phyloP scores from a whole-genome alignment of 148 eudicot genomes.

The Vaccinium darrowii region DNA sequence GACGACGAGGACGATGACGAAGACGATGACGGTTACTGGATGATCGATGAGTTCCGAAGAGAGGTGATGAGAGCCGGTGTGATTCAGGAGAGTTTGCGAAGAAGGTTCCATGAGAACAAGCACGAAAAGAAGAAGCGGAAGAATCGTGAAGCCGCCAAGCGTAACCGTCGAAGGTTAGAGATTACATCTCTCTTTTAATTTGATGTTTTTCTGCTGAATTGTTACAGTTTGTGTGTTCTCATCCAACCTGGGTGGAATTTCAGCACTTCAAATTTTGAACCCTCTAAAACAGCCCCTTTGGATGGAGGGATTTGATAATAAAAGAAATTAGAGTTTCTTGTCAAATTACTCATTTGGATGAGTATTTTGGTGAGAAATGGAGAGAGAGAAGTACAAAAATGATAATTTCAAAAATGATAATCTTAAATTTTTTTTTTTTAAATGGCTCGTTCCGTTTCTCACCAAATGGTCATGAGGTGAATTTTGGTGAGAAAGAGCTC shows the following conservation, averaged over 20 bases:
- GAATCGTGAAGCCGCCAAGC: slow-evolving; percentile 89
- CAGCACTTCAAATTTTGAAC: no score
- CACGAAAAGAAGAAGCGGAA: slow-evolving; percentile 85
- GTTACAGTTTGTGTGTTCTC: not conserved
- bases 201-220: not conserved
- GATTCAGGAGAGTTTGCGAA: slow-evolving; percentile 70
- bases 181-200: not conserved
- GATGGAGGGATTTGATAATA: no score
- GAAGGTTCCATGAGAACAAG: slow-evolving; percentile 68
- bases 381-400: no score
- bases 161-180: slow-evolving; percentile 73
- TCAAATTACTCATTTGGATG: no score
- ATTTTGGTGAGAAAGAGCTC: no score
- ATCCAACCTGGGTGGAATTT: not conserved
- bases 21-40: slow-evolving; percentile 75
- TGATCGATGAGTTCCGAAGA: slow-evolving; percentile 60
- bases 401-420: no score
- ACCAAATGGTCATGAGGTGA: no score
- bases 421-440: no score
- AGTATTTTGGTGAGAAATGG: no score
- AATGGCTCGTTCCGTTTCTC: no score
- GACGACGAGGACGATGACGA: slow-evolving; percentile 80
- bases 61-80: slow-evolving; percentile 87
- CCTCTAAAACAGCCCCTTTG: no score
- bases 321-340: no score